Evolutionary conservation across 164 flowering plant genomes (phyloP).

Genomic region (Chloranthus sessilifolius): DNA sequence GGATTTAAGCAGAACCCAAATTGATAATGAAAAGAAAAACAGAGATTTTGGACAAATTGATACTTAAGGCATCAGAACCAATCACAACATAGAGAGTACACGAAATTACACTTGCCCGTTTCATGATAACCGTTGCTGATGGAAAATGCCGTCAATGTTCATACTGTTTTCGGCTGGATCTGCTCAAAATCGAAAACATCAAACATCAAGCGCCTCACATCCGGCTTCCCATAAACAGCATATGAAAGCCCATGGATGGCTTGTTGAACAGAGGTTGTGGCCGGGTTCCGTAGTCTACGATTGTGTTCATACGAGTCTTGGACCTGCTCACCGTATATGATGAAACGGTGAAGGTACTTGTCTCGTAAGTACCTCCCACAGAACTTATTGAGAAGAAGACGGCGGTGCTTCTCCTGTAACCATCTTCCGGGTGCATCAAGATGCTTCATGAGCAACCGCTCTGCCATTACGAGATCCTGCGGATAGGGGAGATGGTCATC

Average conservation of each 20-base stretch:
- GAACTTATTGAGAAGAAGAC: slow-evolving; percentile 83
- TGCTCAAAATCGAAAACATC: slow-evolving; percentile 98
- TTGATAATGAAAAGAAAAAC: too few relatives aligned
- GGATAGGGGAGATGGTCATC: slow-evolving; percentile 5
- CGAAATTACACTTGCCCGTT: too few relatives aligned
- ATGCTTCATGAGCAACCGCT: slow-evolving; percentile 93
- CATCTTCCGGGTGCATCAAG: slow-evolving; percentile 95
- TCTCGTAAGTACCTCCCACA: slow-evolving; percentile 91
- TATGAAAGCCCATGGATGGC: slow-evolving; percentile 91
- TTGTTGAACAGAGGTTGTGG: slow-evolving; percentile 87
- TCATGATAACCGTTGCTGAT: too few relatives aligned
- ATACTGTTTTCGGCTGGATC: slow-evolving; percentile 73
- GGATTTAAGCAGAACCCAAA: too few relatives aligned
- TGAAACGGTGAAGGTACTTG: slow-evolving; percentile 64
- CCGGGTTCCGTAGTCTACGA: slow-evolving; percentile 81
- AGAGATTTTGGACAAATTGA: too few relatives aligned
- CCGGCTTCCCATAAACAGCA: slow-evolving; percentile 85
- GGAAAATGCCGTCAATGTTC: too few relatives aligned
- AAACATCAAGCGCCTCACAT: slow-evolving; percentile 93
- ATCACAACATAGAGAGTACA: too few relatives aligned
- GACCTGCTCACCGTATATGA: slow-evolving; percentile 75
- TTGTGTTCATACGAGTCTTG: slow-evolving; percentile 81
- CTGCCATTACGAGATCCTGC: slow-evolving; percentile 96
- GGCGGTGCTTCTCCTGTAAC: slow-evolving; percentile 83
- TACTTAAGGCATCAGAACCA: too few relatives aligned